Percentiles rank a stretch among this genome's conserved stretches.
phyloP scores from a whole-genome alignment of 78 protist species.

The Parvularia atlantis region DNA sequence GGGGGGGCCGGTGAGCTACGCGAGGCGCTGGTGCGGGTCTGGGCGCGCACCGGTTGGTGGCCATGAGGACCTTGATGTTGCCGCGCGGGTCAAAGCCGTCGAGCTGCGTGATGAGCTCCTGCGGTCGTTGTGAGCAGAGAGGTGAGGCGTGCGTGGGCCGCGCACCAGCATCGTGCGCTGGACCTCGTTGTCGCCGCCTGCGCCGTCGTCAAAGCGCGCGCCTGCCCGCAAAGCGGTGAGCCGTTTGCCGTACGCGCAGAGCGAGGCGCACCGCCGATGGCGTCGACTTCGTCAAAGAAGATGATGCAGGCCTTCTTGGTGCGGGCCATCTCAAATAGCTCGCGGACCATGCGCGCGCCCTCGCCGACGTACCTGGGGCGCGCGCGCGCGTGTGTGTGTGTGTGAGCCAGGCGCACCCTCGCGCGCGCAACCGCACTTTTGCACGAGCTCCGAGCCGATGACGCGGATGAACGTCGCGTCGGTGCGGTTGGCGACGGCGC shows the following conservation, averaged over 20 bases:
- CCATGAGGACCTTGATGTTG: slow-evolving; percentile 97
- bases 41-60: slow-evolving; percentile 89
- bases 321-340: slow-evolving; percentile 96
- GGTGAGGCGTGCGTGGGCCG: no score
- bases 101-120: slow-evolving; percentile 97
- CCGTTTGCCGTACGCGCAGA: background rate
- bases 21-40: no score
- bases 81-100: slow-evolving; percentile 99
- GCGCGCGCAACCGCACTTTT: slow-evolving; percentile 68
- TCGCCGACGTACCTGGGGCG: slow-evolving; percentile 78
- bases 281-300: slow-evolving; percentile 98
- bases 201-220: slow-evolving; percentile 91
- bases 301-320: slow-evolving; percentile 81
- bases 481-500: slow-evolving; percentile 99
- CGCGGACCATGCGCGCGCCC: slow-evolving; percentile 99
- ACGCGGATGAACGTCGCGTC: slow-evolving; percentile 99
- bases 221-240: slow-evolving; percentile 31
- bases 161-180: slow-evolving; percentile 99
- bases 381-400: slow-evolving; percentile 77
- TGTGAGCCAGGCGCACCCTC: background rate
- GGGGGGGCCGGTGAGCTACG: slow-evolving; percentile 1
- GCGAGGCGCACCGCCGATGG: slow-evolving; percentile 56
- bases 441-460: slow-evolving; percentile 97
- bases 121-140: no score
- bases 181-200: slow-evolving; percentile 97